phyloP scores from a whole-genome alignment of 306 rosid genomes.

The Nissolia schottii region DNA sequence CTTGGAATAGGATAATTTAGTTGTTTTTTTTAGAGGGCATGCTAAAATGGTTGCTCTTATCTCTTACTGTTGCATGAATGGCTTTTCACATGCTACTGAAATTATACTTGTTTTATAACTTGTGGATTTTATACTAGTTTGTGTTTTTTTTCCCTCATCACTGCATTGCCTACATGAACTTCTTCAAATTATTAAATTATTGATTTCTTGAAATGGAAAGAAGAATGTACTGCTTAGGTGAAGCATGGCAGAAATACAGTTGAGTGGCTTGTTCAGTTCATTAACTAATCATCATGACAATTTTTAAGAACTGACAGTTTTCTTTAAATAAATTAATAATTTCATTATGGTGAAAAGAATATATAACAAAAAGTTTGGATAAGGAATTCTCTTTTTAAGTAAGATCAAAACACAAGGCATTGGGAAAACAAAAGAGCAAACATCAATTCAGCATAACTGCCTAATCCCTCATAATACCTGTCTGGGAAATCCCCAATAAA shows the following conservation, averaged over 20 bases:
- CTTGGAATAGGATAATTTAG: not conserved
- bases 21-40: not conserved
- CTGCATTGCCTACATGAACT: not conserved
- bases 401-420: not conserved
- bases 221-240: not conserved
- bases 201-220: not conserved
- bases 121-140: not conserved
- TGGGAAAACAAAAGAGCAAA: not conserved
- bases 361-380: not conserved
- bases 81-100: not conserved
- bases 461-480: not conserved
- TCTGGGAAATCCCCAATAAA: not conserved
- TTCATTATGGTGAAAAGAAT: not conserved
- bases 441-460: no score
- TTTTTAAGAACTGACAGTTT: not conserved
- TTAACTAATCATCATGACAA: not conserved
- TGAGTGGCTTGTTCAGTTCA: not conserved
- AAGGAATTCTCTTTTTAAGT: not conserved
- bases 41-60: not conserved
- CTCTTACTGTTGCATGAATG: not conserved
- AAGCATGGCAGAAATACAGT: not conserved
- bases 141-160: not conserved
- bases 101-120: not conserved
- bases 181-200: not conserved
- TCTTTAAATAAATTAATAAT: not conserved